These are phyloP conservation scores for Ophiostoma himal-ulmi DNA, from an alignment of 2,329 filamentous ascomycete genomes.

Conservation along the genomic window DNA sequence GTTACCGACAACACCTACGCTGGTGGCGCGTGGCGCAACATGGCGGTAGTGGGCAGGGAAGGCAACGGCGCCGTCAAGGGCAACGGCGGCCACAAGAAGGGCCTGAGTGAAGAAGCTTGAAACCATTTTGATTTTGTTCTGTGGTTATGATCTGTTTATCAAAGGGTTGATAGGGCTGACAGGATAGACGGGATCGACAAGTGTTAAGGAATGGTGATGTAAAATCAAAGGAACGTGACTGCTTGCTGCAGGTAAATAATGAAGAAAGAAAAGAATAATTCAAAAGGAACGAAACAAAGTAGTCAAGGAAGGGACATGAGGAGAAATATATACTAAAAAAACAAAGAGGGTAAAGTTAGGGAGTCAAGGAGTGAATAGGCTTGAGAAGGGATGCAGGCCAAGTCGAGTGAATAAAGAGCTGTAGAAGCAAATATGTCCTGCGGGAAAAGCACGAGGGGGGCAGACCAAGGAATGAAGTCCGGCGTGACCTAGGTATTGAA, in stretches of 20 bases:
- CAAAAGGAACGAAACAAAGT: not conserved
- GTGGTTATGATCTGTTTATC: not conserved
- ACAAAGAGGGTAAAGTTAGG: not conserved
- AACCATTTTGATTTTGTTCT: not conserved
- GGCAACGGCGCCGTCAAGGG: constrained; percentile 14
- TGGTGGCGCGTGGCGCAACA: constrained; percentile 16
- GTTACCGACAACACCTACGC: constrained; percentile 20
- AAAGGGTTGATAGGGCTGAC: not conserved
- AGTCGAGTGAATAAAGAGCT: constrained; percentile 1
- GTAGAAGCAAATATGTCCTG: not conserved
- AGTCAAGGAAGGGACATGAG: constrained; percentile 12
- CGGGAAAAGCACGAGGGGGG: not conserved
- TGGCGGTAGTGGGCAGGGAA: constrained; percentile 20
- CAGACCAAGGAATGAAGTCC: constrained; percentile 3
- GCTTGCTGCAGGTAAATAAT: not conserved
- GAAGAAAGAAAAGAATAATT: not conserved
- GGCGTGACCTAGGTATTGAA: constrained; percentile 11
- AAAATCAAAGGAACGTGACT: constrained; percentile 12
- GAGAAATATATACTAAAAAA: not conserved
- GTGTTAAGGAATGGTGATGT: not conserved
- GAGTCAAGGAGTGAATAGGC: not conserved
- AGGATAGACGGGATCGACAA: not conserved
- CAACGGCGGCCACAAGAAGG: constrained; percentile 19
- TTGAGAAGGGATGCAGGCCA: not conserved
- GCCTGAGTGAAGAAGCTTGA: constrained; percentile 14